Evolutionary conservation across 805 yeast species (phyloP), one percentile per base, ranked within the genome.

Genomic region (Komagataella pastoris): DNA sequence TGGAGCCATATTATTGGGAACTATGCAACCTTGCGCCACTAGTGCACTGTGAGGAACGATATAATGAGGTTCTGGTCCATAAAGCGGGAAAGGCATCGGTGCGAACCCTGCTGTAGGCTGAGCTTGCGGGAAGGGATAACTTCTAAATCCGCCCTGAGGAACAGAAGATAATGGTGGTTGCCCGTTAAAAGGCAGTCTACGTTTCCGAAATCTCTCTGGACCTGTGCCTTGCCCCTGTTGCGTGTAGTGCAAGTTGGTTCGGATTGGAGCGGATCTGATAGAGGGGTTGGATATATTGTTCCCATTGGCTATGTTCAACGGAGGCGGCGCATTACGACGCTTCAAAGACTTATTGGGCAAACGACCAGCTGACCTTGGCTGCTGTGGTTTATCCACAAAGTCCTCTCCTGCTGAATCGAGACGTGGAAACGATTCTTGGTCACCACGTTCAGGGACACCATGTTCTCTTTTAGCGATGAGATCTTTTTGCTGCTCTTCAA

Each of bases 191-290:
- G 18, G 47, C 21, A 19, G 18, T 17, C 18, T 19, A 10, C 21
- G 21, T 44, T 44, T 19, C n/a, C 21, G 47, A 1, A 30, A 14
- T 14, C 40, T 30, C 14, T 30, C 40, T 6, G 12, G 40, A 14
- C 40, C 40, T 10, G 14, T 10, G 14, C 40, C 40, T 14, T 30
- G 40, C 14, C 40, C 40, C 40, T 30, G 40, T 14, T 30, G 40
- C 40, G 40, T 30, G 40, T 30, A 30, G 40, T 30, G 40, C 6
- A 30, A 14, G 8, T 44, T 44, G 17, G 47, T 44, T 12, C 21
- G 47, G n/a, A 44, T 44, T 14, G 52, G 52, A 7, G 52, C 52
- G 18, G 52, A 50, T 40, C 21, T 47, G 30, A 50, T 50, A 19
- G 17, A 10, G 12, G 49, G 52, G n/a, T 46, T 23, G 8, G 52